Base-by-base conservation (phyloP, 495 filamentous ascomycete species). In the Annulohypoxylon stygium region DNA sequence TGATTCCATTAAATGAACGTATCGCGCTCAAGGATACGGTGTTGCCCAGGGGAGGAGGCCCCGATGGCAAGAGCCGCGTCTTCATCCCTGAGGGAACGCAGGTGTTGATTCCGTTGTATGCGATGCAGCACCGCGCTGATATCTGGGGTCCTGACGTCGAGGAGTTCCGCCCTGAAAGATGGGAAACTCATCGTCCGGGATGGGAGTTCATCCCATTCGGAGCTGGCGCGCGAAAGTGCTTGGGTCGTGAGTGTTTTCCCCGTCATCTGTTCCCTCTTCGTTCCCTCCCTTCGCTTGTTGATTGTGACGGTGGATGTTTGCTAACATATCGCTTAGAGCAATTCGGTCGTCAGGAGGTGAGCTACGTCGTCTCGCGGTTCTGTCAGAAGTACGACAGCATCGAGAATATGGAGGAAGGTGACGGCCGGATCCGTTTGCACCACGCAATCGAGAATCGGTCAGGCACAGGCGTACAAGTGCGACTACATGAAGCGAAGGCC, bases 391-490 rank as follows among this genome's bases (percentile, higher is more conserved):
- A 84, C 63, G 81, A 84, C 73, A 64, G 45, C 34, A 77, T 82
- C 25, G 79, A 81, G 70, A 80, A 80, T 60, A 76, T 78, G 54
- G 80, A 83, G 53, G 51, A 60, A 59, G 76, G 78, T 8, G 74
- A 80, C 45, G 71, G 72, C 20, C 70, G 74, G 37, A 76, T 83
- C 33, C 70, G 75, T 16, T 75, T 85, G 39, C 81, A 83, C 70
- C 83, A 83, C 47, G 83, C 82, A 2, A 84, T 85, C 58, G 83
- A 84, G 67, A 84, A 85, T 59, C 75, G 83, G 54, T 83, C 83
- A 23, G 83, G 81, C n/a, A 83, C 79, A 7, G 83, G 83, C 26
- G 83, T 84, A 4, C 75, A 83, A 61, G 79, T 83, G 14, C 65
- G 72, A 34, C 60, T 85, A 25, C 81, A 81, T 61, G 74, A 78